A percentile compares a stretch with the other conserved stretches of the same genome.
Conservation (phyloP, 73 alveolate species). For the Tetrahymena borealis region DNA sequence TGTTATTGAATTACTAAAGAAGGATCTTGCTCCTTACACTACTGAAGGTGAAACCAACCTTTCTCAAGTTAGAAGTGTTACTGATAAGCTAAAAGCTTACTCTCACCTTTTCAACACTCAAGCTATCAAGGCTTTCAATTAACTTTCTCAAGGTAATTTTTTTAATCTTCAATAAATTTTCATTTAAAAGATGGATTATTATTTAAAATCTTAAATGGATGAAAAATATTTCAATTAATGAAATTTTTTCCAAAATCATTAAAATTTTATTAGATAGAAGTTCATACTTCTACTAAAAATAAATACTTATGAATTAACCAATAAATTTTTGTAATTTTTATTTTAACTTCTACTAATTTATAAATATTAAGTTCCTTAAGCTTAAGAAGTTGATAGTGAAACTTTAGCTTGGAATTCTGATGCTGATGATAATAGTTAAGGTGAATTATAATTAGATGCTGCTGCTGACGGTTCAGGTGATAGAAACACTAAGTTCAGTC, state of each 20-base stretch:
- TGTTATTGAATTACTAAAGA: not conserved
- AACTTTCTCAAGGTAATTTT: not conserved
- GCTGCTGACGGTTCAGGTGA: not conserved
- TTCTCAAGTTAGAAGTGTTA: not conserved
- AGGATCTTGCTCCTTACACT: not conserved
- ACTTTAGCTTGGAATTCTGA: not conserved
- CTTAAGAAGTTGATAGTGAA: not conserved
- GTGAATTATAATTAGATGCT: not conserved
- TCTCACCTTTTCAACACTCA: not conserved
- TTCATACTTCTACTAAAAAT: no score
- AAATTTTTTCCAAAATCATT: no score
- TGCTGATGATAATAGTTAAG: not conserved
- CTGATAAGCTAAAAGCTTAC: not conserved
- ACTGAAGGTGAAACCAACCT: not conserved
- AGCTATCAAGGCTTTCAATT: not conserved
- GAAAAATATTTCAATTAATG: no score
- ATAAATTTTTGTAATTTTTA: no score
- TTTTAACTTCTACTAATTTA: not conserved
- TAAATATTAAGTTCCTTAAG: not conserved
- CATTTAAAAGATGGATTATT: no score
- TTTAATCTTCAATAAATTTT: not conserved
- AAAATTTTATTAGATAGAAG: no score
- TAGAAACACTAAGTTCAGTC: not conserved
- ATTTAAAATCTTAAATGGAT: no score
- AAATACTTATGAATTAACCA: no score